Evolutionary conservation across 2,329 filamentous ascomycete species (phyloP).

Genomic region (Colletotrichum paranaense): DNA sequence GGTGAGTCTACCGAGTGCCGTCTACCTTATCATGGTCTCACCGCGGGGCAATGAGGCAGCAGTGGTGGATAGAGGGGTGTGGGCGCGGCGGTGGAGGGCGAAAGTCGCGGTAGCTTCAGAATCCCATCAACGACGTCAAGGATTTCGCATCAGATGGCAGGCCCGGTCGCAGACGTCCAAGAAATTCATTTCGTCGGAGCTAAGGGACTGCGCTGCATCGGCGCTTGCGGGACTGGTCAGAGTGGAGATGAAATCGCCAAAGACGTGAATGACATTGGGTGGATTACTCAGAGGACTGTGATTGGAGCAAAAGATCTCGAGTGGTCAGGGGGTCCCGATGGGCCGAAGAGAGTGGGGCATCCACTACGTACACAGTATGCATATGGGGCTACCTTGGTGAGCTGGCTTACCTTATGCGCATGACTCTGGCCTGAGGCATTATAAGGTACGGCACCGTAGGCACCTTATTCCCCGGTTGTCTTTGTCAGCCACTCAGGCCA

Average conservation of each 20-base stretch:
- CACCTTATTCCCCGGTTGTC: background rate
- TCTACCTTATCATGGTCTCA: slow-evolving; percentile 19
- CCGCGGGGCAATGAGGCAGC: background rate
- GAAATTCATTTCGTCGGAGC: slow-evolving; percentile 22
- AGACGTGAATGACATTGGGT: background rate
- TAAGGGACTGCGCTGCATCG: background rate
- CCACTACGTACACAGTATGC: no score
- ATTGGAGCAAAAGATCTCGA: slow-evolving; percentile 10
- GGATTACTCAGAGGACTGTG: background rate
- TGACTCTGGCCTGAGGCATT: slow-evolving; percentile 6
- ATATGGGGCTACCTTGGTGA: no score
- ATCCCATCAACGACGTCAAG: slow-evolving; percentile 33
- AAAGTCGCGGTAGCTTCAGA: background rate
- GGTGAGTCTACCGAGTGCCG: background rate
- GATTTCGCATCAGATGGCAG: slow-evolving; percentile 23
- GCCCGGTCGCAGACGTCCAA: background rate
- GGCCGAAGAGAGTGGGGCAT: background rate
- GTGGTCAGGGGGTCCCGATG: background rate
- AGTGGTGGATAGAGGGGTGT: slow-evolving; percentile 44
- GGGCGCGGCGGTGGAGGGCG: slow-evolving; percentile 48
- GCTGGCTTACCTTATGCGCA: background rate
- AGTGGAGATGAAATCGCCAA: background rate
- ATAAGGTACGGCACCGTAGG: no score
- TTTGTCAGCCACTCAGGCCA: no score
- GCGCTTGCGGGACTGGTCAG: slow-evolving; percentile 7